Evolutionary conservation across 2,329 filamentous ascomycete species (phyloP).

Genomic region (Trichoderma gracile): DNA sequence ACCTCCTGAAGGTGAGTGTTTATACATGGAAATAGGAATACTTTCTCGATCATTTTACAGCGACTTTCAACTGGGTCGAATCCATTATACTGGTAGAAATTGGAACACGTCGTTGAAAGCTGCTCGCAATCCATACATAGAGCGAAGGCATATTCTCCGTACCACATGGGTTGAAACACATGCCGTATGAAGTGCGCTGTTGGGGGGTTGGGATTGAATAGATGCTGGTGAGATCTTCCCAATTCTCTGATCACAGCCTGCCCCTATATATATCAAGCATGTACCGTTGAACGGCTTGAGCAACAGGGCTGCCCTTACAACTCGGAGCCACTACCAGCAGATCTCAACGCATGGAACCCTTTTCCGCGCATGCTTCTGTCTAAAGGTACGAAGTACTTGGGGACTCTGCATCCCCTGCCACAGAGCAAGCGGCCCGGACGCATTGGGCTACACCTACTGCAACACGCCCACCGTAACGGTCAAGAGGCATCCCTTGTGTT

Average conservation of each 20-base stretch:
- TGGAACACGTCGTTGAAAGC: too few relatives aligned
- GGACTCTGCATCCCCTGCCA: conserved; percentile 8
- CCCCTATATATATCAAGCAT: conserved; percentile 8
- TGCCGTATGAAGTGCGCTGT: background rate
- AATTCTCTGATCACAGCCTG: background rate
- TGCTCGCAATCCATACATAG: too few relatives aligned
- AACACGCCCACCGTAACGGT: conserved; percentile 12
- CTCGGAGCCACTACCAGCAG: background rate
- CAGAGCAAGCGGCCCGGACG: conserved; percentile 5
- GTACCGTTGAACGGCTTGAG: background rate
- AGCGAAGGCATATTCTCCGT: too few relatives aligned
- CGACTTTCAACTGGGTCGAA: too few relatives aligned
- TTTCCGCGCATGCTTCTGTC: background rate
- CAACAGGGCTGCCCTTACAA: background rate
- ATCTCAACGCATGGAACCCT: background rate
- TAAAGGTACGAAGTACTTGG: background rate
- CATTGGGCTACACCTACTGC: conserved; percentile 8
- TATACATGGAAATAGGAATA: too few relatives aligned
- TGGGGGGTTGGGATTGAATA: background rate
- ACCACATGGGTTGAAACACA: too few relatives aligned
- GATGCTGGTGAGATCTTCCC: conserved; percentile 1
- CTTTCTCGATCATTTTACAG: too few relatives aligned
- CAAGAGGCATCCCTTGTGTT: conserved; percentile 18
- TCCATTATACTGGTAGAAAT: too few relatives aligned
- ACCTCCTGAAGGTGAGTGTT: too few relatives aligned